Conservation (phyloP, 2,329 filamentous ascomycete genomes). For the Leptographium radiaticola region DNA sequence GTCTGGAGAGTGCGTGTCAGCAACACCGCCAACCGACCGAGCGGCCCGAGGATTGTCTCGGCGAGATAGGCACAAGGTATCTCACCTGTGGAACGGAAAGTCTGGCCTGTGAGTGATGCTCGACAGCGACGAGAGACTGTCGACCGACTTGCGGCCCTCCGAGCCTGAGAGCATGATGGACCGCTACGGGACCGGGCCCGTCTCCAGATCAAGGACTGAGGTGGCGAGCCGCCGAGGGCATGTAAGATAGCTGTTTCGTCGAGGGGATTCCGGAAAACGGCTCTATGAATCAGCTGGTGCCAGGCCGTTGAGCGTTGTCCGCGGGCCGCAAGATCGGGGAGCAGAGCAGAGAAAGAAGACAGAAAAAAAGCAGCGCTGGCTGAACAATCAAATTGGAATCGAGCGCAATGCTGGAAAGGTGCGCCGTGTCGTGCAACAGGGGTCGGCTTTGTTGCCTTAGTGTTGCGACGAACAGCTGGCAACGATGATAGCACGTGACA, state of each 20-base stretch:
- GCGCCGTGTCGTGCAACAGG: too few relatives aligned
- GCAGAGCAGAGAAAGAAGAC: background rate
- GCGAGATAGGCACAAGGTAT: constrained; percentile 3
- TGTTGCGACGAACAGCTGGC: too few relatives aligned
- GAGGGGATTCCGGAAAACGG: background rate
- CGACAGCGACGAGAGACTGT: constrained; percentile 45
- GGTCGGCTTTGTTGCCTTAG: too few relatives aligned
- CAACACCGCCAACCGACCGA: background rate
- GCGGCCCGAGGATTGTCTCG: background rate
- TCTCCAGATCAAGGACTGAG: constrained; percentile 1
- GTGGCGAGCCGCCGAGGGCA: background rate
- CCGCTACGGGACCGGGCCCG: constrained; percentile 2
- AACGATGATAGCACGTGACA: background rate
- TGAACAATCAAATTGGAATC: too few relatives aligned
- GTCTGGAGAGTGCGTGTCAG: background rate
- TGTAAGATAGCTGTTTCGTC: constrained; percentile 1
- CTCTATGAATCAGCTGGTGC: background rate
- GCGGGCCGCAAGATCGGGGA: background rate
- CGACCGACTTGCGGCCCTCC: constrained; percentile 50
- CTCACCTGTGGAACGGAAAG: constrained; percentile 45
- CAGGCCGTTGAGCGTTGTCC: background rate
- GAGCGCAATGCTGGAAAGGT: too few relatives aligned
- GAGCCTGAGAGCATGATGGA: constrained; percentile 43
- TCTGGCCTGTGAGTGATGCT: constrained; percentile 32
- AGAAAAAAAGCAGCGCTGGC: background rate